Conservation (phyloP, 1,284 basidiomycete species). For the Volvariella volvacea region DNA sequence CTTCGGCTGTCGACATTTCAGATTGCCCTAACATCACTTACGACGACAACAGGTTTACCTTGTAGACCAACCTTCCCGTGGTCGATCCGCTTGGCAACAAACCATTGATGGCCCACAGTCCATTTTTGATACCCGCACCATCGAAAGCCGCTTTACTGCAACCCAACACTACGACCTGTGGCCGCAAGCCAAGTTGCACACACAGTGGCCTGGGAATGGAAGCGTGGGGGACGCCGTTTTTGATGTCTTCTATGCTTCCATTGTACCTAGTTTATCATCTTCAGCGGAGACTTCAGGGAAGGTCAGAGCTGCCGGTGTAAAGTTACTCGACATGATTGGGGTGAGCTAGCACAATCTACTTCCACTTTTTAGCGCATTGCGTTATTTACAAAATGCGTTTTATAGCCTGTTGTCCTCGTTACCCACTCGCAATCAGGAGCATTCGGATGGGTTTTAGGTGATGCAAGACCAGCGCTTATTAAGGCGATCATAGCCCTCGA, state of each 20-base stretch:
- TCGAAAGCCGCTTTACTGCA: conserved; percentile 40
- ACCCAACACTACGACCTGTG: conserved; percentile 31
- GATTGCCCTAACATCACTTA: background rate
- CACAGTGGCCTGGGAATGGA: conserved; percentile 46
- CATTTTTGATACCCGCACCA: conserved; percentile 20
- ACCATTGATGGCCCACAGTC: conserved; percentile 30
- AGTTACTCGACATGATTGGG: conserved; percentile 31
- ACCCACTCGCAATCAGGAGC: conserved; percentile 43
- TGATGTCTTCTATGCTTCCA: conserved; percentile 37
- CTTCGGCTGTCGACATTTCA: background rate
- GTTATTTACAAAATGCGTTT: background rate
- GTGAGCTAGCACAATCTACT: conserved; percentile 18
- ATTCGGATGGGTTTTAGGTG: conserved; percentile 37
- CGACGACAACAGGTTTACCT: conserved; percentile 35
- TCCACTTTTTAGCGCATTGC: background rate
- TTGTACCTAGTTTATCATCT: conserved; percentile 26
- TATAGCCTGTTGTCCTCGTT: conserved; percentile 34
- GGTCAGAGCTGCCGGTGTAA: conserved; percentile 24
- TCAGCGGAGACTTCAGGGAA: conserved; percentile 24
- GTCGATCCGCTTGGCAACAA: conserved; percentile 39
- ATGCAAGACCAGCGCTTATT: conserved; percentile 33
- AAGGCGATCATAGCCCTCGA: conserved; percentile 41
- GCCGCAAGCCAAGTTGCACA: conserved; percentile 40
- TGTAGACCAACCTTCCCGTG: conserved; percentile 44
- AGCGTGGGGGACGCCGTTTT: conserved; percentile 36